phyloP scores from a whole-genome alignment of 1,284 basidiomycete species.

The Fomitopsis schrenkii region DNA sequence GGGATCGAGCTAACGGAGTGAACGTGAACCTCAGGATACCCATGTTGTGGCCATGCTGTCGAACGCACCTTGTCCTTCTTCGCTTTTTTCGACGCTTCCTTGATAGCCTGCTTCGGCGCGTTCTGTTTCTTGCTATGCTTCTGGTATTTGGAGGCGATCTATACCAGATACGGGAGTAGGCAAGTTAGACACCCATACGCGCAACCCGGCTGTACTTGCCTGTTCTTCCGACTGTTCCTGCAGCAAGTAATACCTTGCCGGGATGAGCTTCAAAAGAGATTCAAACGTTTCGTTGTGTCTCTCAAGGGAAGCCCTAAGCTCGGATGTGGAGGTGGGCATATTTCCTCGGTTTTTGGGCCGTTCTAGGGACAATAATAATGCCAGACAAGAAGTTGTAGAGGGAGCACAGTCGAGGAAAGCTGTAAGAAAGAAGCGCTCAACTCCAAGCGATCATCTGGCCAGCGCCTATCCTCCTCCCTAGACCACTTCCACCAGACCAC shows the following conservation, averaged over 20 bases:
- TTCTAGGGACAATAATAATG: too few species aligned
- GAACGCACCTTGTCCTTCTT: constrained; percentile 74
- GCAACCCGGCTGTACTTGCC: constrained; percentile 30
- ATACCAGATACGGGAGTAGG: not conserved
- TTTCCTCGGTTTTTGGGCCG: too few species aligned
- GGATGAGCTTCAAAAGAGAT: constrained; percentile 77
- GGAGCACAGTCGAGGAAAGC: too few species aligned
- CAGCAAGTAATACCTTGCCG: constrained; percentile 82
- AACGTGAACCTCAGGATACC: not conserved
- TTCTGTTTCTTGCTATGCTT: constrained; percentile 88
- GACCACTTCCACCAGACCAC: too few species aligned
- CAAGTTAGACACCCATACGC: not conserved
- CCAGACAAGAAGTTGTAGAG: too few species aligned
- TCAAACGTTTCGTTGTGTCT: constrained; percentile 84
- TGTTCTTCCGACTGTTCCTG: constrained; percentile 68
- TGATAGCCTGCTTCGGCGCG: constrained; percentile 77
- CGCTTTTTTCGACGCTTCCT: constrained; percentile 83
- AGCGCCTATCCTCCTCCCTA: too few species aligned
- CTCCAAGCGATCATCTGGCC: too few species aligned
- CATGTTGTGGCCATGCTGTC: not conserved
- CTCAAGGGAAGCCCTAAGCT: constrained; percentile 68
- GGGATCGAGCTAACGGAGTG: constrained; percentile 72
- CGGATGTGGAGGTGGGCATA: constrained; percentile 49
- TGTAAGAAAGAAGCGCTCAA: too few species aligned
- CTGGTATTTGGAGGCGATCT: constrained; percentile 73